These are phyloP conservation scores for Coleophoma cylindrospora DNA, from an alignment of 2,329 filamentous ascomycete genomes.

Conservation along the genomic window DNA sequence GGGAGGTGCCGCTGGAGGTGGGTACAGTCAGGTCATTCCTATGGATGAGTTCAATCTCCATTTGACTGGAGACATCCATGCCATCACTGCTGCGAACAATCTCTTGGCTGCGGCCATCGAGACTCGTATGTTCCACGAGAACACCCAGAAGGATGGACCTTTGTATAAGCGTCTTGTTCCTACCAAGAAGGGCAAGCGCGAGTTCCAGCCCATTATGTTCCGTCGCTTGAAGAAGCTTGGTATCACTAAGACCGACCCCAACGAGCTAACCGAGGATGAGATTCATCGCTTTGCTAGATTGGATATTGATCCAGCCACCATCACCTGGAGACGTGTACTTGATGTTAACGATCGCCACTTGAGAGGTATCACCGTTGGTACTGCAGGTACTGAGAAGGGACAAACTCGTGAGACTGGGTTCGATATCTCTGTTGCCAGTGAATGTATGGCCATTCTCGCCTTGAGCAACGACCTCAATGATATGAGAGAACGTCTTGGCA, in stretches of 20 bases:
- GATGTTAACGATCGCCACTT: constrained; percentile 97
- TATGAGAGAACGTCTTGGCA: constrained; percentile 87
- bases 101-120: constrained; percentile 93
- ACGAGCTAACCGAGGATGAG: constrained; percentile 87
- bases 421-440: constrained; percentile 95
- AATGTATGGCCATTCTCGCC: constrained; percentile 97
- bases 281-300: constrained; percentile 83
- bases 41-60: constrained; percentile 99
- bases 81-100: constrained; percentile 96
- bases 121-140: constrained; percentile 97
- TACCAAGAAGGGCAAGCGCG: constrained; percentile 80
- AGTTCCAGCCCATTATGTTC: constrained; percentile 88
- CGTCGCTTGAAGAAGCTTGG: constrained; percentile 91
- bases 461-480: constrained; percentile 83
- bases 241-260: constrained; percentile 89
- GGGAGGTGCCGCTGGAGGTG: constrained; percentile 92
- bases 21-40: constrained; percentile 97
- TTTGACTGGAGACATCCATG: constrained; percentile 95
- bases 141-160: constrained; percentile 84
- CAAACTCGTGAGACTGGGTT: constrained; percentile 86
- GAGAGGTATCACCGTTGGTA: constrained; percentile 82
- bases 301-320: constrained; percentile 94
- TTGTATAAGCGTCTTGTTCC: constrained; percentile 87
- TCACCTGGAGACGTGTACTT: constrained; percentile 93
- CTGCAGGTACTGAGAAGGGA: constrained; percentile 86